Percentiles rank a stretch among this genome's conserved stretches.
phyloP scores from a whole-genome alignment of 495 filamentous ascomycete genomes.

The Aspergillus haitiensis region DNA sequence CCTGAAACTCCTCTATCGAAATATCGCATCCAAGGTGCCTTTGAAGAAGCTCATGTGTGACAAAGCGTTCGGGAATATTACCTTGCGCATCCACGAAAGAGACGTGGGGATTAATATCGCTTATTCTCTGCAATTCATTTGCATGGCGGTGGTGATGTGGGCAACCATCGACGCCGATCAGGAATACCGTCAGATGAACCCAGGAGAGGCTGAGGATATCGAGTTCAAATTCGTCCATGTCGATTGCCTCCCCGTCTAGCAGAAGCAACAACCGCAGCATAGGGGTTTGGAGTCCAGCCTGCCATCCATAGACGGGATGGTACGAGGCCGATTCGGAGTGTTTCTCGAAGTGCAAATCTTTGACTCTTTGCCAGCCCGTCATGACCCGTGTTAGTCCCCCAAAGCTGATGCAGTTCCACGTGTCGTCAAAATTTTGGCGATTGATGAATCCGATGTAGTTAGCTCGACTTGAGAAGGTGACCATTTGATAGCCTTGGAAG shows the following conservation, averaged over 20 bases:
- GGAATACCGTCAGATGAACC: slow-evolving; percentile 51
- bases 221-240: slow-evolving; percentile 54
- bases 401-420: slow-evolving; percentile 39
- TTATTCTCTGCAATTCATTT: slow-evolving; percentile 48
- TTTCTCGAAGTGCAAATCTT: slow-evolving; percentile 50
- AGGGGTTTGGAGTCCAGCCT: slow-evolving; percentile 47
- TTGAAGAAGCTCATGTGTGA: slow-evolving; percentile 51
- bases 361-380: slow-evolving; percentile 51
- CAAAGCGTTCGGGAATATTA: slow-evolving; percentile 45
- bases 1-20: slow-evolving; percentile 44
- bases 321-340: slow-evolving; percentile 46
- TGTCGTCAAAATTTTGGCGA: slow-evolving; percentile 36
- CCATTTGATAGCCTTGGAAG: slow-evolving; percentile 41
- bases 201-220: slow-evolving; percentile 47
- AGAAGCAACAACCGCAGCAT: slow-evolving; percentile 45
- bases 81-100: slow-evolving; percentile 53
- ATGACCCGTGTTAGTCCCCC: slow-evolving; percentile 46
- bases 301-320: slow-evolving; percentile 51
- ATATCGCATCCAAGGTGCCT: slow-evolving; percentile 48
- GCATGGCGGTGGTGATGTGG: slow-evolving; percentile 52
- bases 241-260: slow-evolving; percentile 47
- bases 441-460: slow-evolving; percentile 41
- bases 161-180: slow-evolving; percentile 51
- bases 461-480: slow-evolving; percentile 41
- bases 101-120: slow-evolving; percentile 48